These are phyloP conservation scores for Cyathus striatus DNA, from an alignment of 768 basidiomycete species.

Conservation along the genomic window DNA sequence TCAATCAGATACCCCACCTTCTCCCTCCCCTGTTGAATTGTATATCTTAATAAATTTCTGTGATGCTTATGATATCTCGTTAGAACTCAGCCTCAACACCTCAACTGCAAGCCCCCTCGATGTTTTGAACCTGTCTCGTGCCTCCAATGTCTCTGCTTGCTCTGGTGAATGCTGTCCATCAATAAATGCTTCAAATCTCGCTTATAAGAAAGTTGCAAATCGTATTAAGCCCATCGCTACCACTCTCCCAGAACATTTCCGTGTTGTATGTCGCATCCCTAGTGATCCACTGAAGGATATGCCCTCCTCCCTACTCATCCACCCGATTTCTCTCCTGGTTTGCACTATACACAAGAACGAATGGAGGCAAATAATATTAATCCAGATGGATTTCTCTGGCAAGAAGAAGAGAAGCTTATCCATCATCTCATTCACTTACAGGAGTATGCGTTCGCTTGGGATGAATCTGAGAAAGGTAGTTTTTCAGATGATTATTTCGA, in stretches of 20 bases:
- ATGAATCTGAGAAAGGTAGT: slow-evolving; percentile 20
- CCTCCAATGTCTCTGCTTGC: too few relatives aligned
- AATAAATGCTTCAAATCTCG: too few relatives aligned
- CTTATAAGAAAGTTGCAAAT: too few relatives aligned
- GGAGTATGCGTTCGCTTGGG: slow-evolving; percentile 27
- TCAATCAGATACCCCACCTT: neutral
- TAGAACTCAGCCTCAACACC: too few relatives aligned
- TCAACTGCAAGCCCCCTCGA: too few relatives aligned
- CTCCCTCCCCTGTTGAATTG: too few relatives aligned
- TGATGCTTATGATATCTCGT: too few relatives aligned
- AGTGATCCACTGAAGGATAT: slow-evolving; percentile 25
- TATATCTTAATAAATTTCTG: too few relatives aligned
- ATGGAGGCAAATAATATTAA: slow-evolving; percentile 18
- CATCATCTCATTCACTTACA: slow-evolving; percentile 24
- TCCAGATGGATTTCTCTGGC: slow-evolving; percentile 22
- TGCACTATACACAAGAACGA: slow-evolving; percentile 16
- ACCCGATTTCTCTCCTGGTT: slow-evolving; percentile 24
- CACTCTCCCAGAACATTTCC: slow-evolving; percentile 24
- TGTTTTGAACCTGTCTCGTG: too few relatives aligned
- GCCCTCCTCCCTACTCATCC: slow-evolving; percentile 19
- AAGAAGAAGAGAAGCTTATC: slow-evolving; percentile 28
- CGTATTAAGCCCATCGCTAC: slow-evolving; percentile 29
- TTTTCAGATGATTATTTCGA: slow-evolving; percentile 18
- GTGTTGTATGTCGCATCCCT: slow-evolving; percentile 21
- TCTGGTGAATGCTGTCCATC: too few relatives aligned